Base-by-base conservation (phyloP, 1,284 basidiomycete species). In the Leccinum griseonigrum region DNA sequence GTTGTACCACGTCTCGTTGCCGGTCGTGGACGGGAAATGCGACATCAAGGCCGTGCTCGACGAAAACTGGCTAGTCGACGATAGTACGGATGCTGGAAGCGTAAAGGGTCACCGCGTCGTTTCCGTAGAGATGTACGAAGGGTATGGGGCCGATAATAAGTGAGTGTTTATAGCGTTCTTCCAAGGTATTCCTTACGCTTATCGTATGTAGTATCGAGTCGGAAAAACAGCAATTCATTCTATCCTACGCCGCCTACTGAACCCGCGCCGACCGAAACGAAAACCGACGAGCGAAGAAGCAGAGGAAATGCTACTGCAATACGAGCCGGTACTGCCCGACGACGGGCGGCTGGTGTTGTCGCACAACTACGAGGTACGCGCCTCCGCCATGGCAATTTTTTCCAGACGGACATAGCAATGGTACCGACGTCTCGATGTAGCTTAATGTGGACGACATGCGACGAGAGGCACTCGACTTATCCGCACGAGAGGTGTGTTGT, bases 21-120 rank as follows among this genome's bases (percentile, higher is more conserved):
- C 87, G 57, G 75, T 78, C 14, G 68, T 60, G 51, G 71, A 66
- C n/a, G 78, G 73, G 48, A 77, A 63, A 29, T 92, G 90, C 69
- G 83, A 89, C 67, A 77, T 95, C 10, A 83, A 88, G 64, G 86
- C 86, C 14, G 78, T 81, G 7, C 79, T 97, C 64, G 84, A 86
- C 16, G 96, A 98, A 77, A 98, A 98, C 74, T 98, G 97, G 96
- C 76, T 98, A 58, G 89, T 95, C 66, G 87, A 90, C 53, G 80
- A 81, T 18, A 84, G 84, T 3, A 76, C 78, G 28, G 81, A 78
- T n/a, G 67, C 73, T 3, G 82, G 80, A 6, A 77, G 82, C 67
- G 78, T 68, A 3, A 91, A 90, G 70, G 88, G 91, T 0, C 85
- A 87, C 72, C 81, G 85, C 57, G 75, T 94, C 48, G 87, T 94